Percentiles rank a stretch among this genome's conserved stretches.
Evolutionary conservation across 176 grass and related monocot species (phyloP).

Genomic region (Zoysia pacifica): DNA sequence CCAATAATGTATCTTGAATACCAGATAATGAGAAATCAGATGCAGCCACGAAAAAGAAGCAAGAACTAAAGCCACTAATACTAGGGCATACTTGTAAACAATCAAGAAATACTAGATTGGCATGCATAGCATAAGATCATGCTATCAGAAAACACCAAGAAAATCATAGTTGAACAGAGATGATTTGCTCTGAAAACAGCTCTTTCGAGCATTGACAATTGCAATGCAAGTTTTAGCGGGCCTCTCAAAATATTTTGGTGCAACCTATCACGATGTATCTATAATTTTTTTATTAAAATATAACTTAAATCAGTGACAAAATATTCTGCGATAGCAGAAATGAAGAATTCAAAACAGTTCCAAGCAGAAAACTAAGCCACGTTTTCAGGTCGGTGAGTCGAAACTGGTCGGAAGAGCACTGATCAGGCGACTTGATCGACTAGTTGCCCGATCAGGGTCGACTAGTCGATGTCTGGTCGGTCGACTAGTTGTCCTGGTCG

Average conservation of each 20-base stretch:
- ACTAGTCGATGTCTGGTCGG: too few relatives aligned
- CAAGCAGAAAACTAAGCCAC: too few relatives aligned
- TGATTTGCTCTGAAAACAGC: background rate
- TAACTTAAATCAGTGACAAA: background rate
- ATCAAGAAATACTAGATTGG: background rate
- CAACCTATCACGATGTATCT: background rate
- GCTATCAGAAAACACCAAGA: conserved; percentile 5
- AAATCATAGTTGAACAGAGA: background rate
- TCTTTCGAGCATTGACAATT: background rate
- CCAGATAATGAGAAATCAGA: background rate
- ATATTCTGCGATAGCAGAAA: too few relatives aligned
- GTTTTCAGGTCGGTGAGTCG: too few relatives aligned
- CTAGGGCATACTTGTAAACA: background rate
- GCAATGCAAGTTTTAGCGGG: background rate
- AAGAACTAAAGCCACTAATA: background rate
- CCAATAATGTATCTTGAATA: conserved; percentile 27
- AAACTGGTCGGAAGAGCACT: too few relatives aligned
- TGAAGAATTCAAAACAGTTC: too few relatives aligned
- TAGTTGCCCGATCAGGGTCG: too few relatives aligned
- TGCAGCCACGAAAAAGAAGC: background rate
- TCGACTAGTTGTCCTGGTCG: too few relatives aligned
- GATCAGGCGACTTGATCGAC: too few relatives aligned
- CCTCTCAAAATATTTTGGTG: background rate
- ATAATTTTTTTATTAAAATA: conserved; percentile 4
- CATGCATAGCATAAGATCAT: conserved; percentile 7